A percentile compares a stretch with the other conserved stretches of the same genome.
Conservation (phyloP, 805 yeast genomes). For the Starmerella cellae region DNA sequence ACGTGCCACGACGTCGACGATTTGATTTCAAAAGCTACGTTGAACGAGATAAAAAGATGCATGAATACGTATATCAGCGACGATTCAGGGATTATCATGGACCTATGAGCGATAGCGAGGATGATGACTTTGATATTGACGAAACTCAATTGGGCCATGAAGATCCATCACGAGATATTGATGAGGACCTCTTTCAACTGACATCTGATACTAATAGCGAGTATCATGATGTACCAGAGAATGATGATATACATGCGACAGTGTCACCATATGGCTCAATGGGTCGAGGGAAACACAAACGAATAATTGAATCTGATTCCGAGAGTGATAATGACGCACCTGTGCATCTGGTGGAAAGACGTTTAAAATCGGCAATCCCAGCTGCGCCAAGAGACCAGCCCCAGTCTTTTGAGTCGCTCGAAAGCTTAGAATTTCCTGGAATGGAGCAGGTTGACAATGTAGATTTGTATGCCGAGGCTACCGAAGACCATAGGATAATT, state of each 20-base stretch:
- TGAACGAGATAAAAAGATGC: constrained; percentile 8
- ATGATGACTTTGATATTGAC: constrained; percentile 10
- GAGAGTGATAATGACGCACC: background rate
- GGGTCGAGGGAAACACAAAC: no score
- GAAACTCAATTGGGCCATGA: constrained; percentile 1
- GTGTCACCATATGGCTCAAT: background rate
- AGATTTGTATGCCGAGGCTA: no score
- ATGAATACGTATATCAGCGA: constrained; percentile 12
- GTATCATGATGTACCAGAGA: background rate
- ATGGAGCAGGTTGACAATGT: no score
- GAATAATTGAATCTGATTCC: constrained; percentile 1
- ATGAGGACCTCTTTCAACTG: background rate
- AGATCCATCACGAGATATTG: background rate
- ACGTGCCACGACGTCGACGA: constrained; percentile 8
- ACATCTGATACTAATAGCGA: background rate
- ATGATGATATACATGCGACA: background rate
- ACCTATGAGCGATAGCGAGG: constrained; percentile 19
- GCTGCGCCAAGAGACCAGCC: background rate
- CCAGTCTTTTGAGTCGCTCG: background rate
- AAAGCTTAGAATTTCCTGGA: no score
- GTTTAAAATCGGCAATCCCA: background rate
- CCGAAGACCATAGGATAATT: background rate
- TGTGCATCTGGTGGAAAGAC: background rate
- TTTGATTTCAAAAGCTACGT: constrained; percentile 15
- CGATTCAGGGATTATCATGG: constrained; percentile 12